These are phyloP conservation scores for Fusarium subtropicale DNA, from an alignment of 2,329 filamentous ascomycete species.

Conservation along the genomic window DNA sequence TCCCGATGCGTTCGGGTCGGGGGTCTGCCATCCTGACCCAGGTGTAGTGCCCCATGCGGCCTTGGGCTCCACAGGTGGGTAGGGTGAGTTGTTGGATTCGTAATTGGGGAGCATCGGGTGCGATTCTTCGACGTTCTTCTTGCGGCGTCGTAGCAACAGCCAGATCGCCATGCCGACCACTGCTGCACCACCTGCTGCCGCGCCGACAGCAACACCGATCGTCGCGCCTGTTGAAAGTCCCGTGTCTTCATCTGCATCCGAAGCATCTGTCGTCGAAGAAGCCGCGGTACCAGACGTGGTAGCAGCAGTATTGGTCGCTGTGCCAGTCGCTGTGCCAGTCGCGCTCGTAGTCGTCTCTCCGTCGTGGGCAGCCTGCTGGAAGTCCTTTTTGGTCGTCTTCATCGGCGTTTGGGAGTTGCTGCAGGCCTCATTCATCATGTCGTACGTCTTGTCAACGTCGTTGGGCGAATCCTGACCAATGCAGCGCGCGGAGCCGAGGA, in stretches of 20 bases:
- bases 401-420: conserved; percentile 58
- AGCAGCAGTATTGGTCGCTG: conserved; percentile 7
- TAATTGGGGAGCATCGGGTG: conserved; percentile 49
- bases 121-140: conserved; percentile 45
- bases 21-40: conserved; percentile 14
- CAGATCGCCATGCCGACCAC: conserved; percentile 42
- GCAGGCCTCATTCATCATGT: conserved; percentile 59
- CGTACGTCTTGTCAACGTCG: conserved; percentile 58
- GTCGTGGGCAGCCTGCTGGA: conserved; percentile 49
- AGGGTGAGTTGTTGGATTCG: conserved; percentile 34
- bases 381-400: conserved; percentile 56
- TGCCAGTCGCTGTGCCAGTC: conserved; percentile 2
- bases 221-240: conserved; percentile 53
- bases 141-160: conserved; percentile 48
- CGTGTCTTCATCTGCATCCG: neutral
- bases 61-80: conserved; percentile 42
- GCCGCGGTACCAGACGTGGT: conserved; percentile 1
- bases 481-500: conserved; percentile 60
- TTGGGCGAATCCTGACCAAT: conserved; percentile 51
- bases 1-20: conserved; percentile 5
- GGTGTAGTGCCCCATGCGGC: conserved; percentile 25
- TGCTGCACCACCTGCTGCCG: conserved; percentile 48
- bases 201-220: conserved; percentile 56
- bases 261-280: neutral
- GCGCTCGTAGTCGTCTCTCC: conserved; percentile 4